These are phyloP conservation scores for Elongisporangium prolatum DNA, from an alignment of 352 stramenopile genomes.

Conservation along the genomic window DNA sequence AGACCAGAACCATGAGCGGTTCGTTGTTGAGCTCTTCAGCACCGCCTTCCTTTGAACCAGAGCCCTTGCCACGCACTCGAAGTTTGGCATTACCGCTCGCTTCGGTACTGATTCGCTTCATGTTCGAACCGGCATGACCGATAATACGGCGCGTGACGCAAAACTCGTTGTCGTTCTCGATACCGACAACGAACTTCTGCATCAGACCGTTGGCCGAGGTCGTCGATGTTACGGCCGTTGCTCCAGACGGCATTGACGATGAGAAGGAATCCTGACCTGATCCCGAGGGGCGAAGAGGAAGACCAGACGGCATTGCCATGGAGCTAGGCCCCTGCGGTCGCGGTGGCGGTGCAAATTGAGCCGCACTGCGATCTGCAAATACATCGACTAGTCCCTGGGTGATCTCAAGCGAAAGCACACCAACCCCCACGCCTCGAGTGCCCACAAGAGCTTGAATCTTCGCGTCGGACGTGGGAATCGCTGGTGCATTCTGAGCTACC, in stretches of 20 bases:
- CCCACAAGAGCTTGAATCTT: slow-evolving; percentile 69
- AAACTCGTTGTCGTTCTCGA: slow-evolving; percentile 86
- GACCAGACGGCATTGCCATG: slow-evolving; percentile 9
- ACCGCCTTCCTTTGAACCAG: slow-evolving; percentile 67
- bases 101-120: slow-evolving; percentile 86
- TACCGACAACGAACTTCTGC: slow-evolving; percentile 78
- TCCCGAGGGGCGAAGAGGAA: slow-evolving; percentile 7
- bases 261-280: slow-evolving; percentile 8
- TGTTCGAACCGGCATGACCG: slow-evolving; percentile 67
- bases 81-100: slow-evolving; percentile 79
- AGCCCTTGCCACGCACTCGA: slow-evolving; percentile 77
- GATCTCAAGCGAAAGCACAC: slow-evolving; percentile 50
- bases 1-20: slow-evolving; percentile 80
- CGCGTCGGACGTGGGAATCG: slow-evolving; percentile 60
- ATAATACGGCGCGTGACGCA: slow-evolving; percentile 82
- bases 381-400: slow-evolving; percentile 73
- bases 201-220: slow-evolving; percentile 19
- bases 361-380: slow-evolving; percentile 61
- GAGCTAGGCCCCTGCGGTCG: slow-evolving; percentile 22
- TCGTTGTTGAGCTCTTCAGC: slow-evolving; percentile 62
- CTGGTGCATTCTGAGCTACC: slow-evolving; percentile 65
- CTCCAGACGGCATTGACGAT: neutral
- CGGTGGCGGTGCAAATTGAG: slow-evolving; percentile 29
- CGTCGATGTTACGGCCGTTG: neutral
- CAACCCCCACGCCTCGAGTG: slow-evolving; percentile 49